Base-by-base conservation (phyloP, 106 monocot genomes). In the Gastrodia elata region DNA sequence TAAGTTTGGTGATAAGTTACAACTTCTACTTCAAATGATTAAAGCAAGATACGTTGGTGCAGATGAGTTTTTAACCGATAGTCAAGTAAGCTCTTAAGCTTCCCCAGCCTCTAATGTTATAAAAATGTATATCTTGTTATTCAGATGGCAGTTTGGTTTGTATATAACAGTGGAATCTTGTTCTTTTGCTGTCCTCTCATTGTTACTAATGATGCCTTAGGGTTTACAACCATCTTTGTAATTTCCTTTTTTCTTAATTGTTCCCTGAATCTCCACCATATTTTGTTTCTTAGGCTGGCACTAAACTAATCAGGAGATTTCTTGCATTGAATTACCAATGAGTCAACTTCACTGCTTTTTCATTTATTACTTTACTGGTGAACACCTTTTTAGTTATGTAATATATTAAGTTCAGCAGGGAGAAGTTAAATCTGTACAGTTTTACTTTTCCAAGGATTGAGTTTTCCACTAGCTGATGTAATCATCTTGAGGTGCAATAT, bases 1-100 rank as follows among this genome's bases (percentile, higher is more conserved):
- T 78, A 88, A 73, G 73, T 93, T 90, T 77, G 76, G 81, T 6
- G 81, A 80, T 56, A 87, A 83, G 74, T 74, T 97, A 20, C 76
- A 72, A 55, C 65, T 78, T 46, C 67, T 97, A 49, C 73, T 91
- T 33, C 52, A 88, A 74, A 72, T 79, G 46, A 70, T 65, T 77
- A 84, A 88, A 79, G 93, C 86, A 74, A 85, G 73, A 34, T 77
- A 80, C 79, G 74, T 88, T 42, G 48, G 68, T 35, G 71, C 67
- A 68, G 72, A 82, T 68, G 88, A 85, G n/a, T 86, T 82, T 80
- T 81, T 70, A 77, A 84, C 86, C 52, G 78, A 73, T 71, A 91
- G 79, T 67, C 86, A 93, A 79, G 64, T 75, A 68, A 74, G 68
- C 8, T 35, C 56, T 55, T 27, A 22, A 59, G 26, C 26, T 55